Conservation (phyloP, 1,139 yeast genomes). For the Wickerhamomyces sp. region DNA sequence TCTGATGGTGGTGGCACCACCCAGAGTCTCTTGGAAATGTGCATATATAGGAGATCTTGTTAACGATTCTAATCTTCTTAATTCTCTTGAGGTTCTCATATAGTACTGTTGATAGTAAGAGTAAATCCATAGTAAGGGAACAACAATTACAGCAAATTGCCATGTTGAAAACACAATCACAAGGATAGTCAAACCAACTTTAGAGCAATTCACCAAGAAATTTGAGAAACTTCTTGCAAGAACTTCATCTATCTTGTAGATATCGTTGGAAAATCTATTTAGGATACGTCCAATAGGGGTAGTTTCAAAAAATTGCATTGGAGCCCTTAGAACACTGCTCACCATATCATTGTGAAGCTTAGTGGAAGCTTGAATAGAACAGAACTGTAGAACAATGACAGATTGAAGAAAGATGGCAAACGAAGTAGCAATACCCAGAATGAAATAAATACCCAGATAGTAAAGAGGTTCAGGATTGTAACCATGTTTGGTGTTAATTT, state of each 20-base stretch:
- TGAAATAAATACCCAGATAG: conserved; percentile 73
- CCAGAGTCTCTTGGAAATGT: conserved; percentile 92
- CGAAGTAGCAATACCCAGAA: conserved; percentile 66
- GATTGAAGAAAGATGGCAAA: conserved; percentile 62
- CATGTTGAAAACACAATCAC: conserved; percentile 89
- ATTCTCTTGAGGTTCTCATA: conserved; percentile 85
- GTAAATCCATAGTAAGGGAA: conserved; percentile 72
- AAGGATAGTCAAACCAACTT: conserved; percentile 75
- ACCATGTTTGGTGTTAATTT: conserved; percentile 67
- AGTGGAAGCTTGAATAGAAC: conserved; percentile 81
- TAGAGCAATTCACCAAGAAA: conserved; percentile 69
- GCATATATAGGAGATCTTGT: conserved; percentile 94
- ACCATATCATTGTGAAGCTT: conserved; percentile 80
- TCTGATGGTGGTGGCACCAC: conserved; percentile 85
- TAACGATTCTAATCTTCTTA: conserved; percentile 90
- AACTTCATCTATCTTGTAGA: conserved; percentile 86
- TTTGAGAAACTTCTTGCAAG: conserved; percentile 80
- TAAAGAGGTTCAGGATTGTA: conserved; percentile 64
- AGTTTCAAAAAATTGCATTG: conserved; percentile 96
- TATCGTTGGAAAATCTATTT: conserved; percentile 91
- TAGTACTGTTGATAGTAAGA: conserved; percentile 86
- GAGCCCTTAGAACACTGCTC: conserved; percentile 76
- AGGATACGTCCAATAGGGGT: conserved; percentile 94
- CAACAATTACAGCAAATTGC: conserved; percentile 67
- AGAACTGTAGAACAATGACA: conserved; percentile 72